Evolutionary conservation across 2,329 filamentous ascomycete genomes (phyloP), one percentile per base, ranked within the genome.

Genomic region (Ceratocystis lukuohia): DNA sequence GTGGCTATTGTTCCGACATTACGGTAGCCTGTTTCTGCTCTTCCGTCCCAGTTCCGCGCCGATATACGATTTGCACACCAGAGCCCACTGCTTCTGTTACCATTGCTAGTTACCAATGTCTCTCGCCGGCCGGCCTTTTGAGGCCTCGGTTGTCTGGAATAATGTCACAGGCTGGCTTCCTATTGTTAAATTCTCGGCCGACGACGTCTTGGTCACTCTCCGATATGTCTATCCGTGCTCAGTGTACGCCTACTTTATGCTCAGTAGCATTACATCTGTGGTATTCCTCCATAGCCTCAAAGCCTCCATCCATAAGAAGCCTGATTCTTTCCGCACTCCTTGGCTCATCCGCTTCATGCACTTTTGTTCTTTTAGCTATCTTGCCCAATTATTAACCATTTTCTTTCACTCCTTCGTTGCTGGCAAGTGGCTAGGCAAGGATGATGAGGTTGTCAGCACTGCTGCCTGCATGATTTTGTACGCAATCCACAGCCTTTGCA

Each of bases 401-500:
- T 70, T 77, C 17, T 69, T 75, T 33, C 73, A 74, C 25, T 75
- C 76, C 56, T 33, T 75, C 15, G 48, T 74, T 37, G 71, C 70
- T 25, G 73, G 71, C 46, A 71, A 70, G 66, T 81, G 77, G 78
- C 75, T 75, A 50, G 74, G 75, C 1, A 76, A 79, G 25, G 78
- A 81, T 64, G 76, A 82, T 70, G 74, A 77, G 48, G 76, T 80
- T 68, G 80, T 89, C 65, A 82, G 84, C 65, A 76, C 82, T 46
- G 74, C 88, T 30, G 82, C 85, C 1, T 87, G 84, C 65, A 77
- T 85, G 59, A 74, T 89, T 33, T 77, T 84, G n/a, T 89, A 86
- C 73, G 80, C 83, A 2, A 79, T 86, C 15, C 78, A 87, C 70
- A 76, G 84, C 67, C 77, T 81, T 50, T 79, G 78, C 22, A 77